Evolutionary conservation across 306 rosid species (phyloP), one percentile per base, ranked within the genome.

Genomic region (Quercus bicolor): DNA sequence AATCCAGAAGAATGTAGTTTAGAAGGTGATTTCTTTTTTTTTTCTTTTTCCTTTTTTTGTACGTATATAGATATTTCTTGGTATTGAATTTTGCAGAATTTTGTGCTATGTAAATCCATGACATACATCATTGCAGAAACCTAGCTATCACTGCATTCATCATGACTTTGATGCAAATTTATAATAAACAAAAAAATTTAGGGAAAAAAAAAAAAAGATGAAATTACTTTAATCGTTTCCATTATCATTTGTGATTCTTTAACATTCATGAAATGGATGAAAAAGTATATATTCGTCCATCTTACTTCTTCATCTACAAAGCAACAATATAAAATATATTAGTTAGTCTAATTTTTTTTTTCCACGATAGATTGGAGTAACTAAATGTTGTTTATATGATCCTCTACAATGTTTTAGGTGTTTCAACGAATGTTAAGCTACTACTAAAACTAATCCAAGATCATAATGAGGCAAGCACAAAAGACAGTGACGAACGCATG

Each of bases 391-490:
- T 48, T 26, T 51, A 23, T 53, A 16, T 14, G 15, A 31, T 31
- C 62, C 5, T 74, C 66, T 64, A 34, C 66, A 43, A 65, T 55
- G 5, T 15, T 72, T 28, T 33, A 83, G 99, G 99, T 48, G 84
- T 95, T 68, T 82, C 94, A 37, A 76, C 90, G 2, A 89, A 88
- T 81, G 91, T 91, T 3, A 93, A 85, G 91, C 71, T 90, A 26
- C 80, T 95, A 52, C 62, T 95, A 75, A 95, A 93, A 77, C 73
- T 93, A 7, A 83, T 95, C 82, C 93, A 95, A 75, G 97, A 95
- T 34, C 92, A 91, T 21, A 90, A 90, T 70, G 96, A 85, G 77
- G 88, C 83, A 15, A n/a, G 73, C 74, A 9, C 82, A 13, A 95
- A 78, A 77, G 96, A 89, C 18, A 82, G 83, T 3, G 85, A 85